Evolutionary conservation across 2,329 filamentous ascomycete genomes (phyloP).

Genomic region (Ceratocystis alfenasii): DNA sequence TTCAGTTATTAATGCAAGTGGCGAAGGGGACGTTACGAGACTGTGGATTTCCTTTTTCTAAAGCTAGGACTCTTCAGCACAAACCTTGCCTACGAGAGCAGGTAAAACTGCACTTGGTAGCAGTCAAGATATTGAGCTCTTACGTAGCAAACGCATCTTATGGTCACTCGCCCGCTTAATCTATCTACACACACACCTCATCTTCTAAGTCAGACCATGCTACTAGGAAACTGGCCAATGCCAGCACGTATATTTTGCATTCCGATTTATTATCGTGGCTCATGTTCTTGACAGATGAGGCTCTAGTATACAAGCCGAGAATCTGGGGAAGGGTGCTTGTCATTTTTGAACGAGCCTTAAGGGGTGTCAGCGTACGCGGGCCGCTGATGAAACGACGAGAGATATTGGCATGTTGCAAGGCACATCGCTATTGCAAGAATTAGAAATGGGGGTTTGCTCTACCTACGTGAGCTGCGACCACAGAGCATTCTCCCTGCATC

Average conservation of each 20-base stretch:
- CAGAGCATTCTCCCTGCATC: not conserved
- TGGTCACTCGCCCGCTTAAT: not conserved
- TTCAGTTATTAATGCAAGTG: not conserved
- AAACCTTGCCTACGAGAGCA: no score
- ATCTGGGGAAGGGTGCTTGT: constrained; percentile 2
- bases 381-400: not conserved
- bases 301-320: constrained; percentile 9
- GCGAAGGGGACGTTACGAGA: not conserved
- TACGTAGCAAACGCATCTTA: not conserved
- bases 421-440: not conserved
- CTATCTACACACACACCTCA: not conserved
- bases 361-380: not conserved
- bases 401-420: not conserved
- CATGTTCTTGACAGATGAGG: not conserved
- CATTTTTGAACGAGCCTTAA: not conserved
- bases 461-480: no score
- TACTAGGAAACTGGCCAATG: not conserved
- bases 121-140: not conserved
- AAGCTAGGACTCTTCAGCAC: no score
- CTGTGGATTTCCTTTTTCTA: no score
- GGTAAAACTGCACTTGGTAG: no score
- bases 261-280: constrained; percentile 12
- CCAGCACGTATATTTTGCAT: not conserved
- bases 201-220: not conserved
- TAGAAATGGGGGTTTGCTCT: no score